Percentiles rank a stretch among this genome's conserved stretches.
Evolutionary conservation across 176 grass and related monocot species (phyloP).

Genomic region (Triticum monococcum): DNA sequence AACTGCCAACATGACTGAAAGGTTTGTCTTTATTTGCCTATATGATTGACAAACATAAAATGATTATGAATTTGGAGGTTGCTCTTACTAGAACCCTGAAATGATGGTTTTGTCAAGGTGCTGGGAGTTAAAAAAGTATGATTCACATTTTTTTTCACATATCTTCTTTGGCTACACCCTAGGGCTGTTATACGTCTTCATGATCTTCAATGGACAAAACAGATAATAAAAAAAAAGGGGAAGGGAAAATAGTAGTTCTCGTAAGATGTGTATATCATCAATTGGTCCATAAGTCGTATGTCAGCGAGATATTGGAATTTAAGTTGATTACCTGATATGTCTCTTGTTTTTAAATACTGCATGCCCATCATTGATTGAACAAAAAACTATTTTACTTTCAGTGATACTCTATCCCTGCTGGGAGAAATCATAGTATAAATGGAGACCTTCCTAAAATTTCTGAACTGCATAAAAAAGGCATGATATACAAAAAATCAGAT

Average conservation of each 20-base stretch:
- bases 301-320: background rate
- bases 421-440: background rate
- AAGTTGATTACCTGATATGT: background rate
- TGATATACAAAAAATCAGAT: background rate
- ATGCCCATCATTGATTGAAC: background rate
- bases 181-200: background rate
- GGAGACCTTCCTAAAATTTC: background rate
- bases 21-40: background rate
- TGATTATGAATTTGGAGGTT: background rate
- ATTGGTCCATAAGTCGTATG: background rate
- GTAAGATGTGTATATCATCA: background rate
- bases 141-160: background rate
- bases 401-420: background rate
- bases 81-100: background rate
- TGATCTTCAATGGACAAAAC: background rate
- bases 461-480: background rate
- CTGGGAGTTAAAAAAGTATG: background rate
- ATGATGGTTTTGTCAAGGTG: background rate
- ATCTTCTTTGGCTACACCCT: background rate
- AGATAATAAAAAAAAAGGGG: background rate
- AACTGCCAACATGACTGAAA: background rate
- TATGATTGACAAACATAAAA: background rate
- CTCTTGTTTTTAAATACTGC: background rate
- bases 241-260: background rate
- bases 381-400: background rate